Percentiles rank a stretch among this genome's conserved stretches.
Evolutionary conservation across 2,329 filamentous ascomycete genomes (phyloP).

Genomic region (Aplosporella prunicola): DNA sequence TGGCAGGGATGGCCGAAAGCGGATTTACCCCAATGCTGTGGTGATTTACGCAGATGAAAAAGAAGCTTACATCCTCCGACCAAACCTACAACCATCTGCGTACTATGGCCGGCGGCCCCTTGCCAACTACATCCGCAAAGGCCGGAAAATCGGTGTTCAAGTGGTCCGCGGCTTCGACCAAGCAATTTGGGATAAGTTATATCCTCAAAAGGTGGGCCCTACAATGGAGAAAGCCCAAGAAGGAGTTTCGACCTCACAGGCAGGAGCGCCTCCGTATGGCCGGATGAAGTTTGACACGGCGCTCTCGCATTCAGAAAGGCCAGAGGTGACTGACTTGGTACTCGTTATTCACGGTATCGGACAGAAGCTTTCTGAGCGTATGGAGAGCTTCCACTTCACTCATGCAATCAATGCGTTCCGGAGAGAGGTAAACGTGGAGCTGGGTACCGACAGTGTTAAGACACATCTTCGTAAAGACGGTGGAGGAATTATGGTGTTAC

Average conservation of each 20-base stretch:
- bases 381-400: constrained; percentile 95
- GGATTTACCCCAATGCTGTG: constrained; percentile 62
- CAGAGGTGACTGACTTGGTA: constrained; percentile 75
- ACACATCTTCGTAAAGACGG: constrained; percentile 65
- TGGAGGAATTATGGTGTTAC: constrained; percentile 86
- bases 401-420: constrained; percentile 90
- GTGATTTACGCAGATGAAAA: constrained; percentile 75
- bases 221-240: constrained; percentile 33
- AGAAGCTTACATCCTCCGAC: constrained; percentile 77
- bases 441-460: constrained; percentile 65
- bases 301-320: constrained; percentile 56
- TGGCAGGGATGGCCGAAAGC: constrained; percentile 39
- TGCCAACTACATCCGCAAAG: constrained; percentile 70
- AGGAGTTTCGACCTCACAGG: constrained; percentile 36
- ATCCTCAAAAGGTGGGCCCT: constrained; percentile 43
- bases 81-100: constrained; percentile 71
- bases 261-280: constrained; percentile 30
- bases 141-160: constrained; percentile 69
- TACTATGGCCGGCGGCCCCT: constrained; percentile 77
- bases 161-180: constrained; percentile 87
- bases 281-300: constrained; percentile 41
- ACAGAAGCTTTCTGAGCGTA: constrained; percentile 86
- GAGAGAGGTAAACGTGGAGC: constrained; percentile 74
- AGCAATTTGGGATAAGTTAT: constrained; percentile 62
- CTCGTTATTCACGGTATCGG: constrained; percentile 93